Evolutionary conservation across 805 yeast species (phyloP).

Genomic region (Lipomyces oligophaga): DNA sequence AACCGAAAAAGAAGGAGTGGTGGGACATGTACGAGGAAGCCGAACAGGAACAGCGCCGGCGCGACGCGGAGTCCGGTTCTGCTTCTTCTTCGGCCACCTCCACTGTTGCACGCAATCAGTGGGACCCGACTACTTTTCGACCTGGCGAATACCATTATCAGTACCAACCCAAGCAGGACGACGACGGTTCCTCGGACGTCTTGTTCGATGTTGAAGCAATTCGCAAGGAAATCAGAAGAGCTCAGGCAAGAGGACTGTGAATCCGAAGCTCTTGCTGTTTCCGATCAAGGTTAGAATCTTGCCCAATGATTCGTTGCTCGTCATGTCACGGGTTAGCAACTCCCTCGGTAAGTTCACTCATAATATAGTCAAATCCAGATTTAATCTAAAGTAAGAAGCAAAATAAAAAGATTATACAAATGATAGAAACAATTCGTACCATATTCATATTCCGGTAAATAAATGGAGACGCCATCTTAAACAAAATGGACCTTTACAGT

Average conservation of each 20-base stretch:
- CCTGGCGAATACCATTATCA: slow-evolving; percentile 17
- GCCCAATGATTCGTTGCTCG: too few species aligned
- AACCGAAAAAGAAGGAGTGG: slow-evolving; percentile 55
- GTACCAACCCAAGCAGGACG: slow-evolving; percentile 36
- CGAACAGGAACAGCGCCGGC: not conserved
- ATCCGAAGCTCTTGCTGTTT: not conserved
- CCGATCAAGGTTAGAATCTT: not conserved
- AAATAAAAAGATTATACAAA: too few species aligned
- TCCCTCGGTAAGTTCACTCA: too few species aligned
- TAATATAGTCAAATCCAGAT: too few species aligned
- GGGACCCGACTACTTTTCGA: slow-evolving; percentile 14
- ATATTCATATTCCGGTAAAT: too few species aligned
- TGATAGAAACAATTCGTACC: too few species aligned
- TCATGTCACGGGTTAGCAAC: too few species aligned
- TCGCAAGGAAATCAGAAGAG: slow-evolving; percentile 36
- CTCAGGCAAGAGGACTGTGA: slow-evolving; percentile 30
- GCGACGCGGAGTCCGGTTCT: not conserved
- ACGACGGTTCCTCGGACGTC: slow-evolving; percentile 40
- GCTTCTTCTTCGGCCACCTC: not conserved
- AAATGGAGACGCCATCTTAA: too few species aligned
- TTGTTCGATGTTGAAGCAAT: slow-evolving; percentile 43
- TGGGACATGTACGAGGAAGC: slow-evolving; percentile 45
- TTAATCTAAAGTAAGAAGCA: too few species aligned
- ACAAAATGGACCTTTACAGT: too few species aligned
- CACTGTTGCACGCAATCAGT: slow-evolving; percentile 2